Base-by-base conservation (phyloP, 2,329 filamentous ascomycete species). In the Fusarium papillatum region DNA sequence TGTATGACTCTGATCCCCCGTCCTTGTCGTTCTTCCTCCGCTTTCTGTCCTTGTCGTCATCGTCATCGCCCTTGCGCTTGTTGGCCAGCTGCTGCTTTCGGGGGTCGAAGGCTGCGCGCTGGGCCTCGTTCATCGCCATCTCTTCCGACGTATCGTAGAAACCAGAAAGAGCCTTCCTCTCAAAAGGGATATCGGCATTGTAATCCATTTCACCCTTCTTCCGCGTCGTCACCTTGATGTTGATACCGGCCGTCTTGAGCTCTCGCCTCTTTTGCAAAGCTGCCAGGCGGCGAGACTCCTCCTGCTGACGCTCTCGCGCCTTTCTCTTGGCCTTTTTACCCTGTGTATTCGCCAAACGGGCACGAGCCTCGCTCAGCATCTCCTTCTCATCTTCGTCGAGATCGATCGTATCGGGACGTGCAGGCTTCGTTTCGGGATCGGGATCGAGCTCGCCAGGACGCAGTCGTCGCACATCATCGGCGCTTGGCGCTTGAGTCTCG, bases 191-290 rank as follows among this genome's bases (percentile, higher is more conserved):
- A 80, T 99, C 97, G 79, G 97, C 97, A 84, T 99, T 99, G 88
- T 99, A 99, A 85, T 99, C 97, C 95, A 99, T 99, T 87, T 98
- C 94, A 0, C 97, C 97, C 87, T 95, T 93, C 87, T 98, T 98
- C 72, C 94, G 92, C 17, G 94, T 97, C 4, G 93, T 92, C 69
- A 98, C 93, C 85, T 98, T 99, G 87, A 98, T 95, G 84, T 99
- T 99, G 86, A 99, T 98, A 60, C 97, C 97, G 2, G 97, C 95
- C 82, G 96, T 97, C 87, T 99, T 99, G 76, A 99, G 91, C 86
- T 99, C 97, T 78, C 97, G 92, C 46, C 97, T 92, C 87, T 99
- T 99, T 87, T 98, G 97, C 74, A 99, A 87, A 43, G 96, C 92
- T 2, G 97, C 97, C 73, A 99, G 86, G 67, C 97, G 91, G 71